Conservation (phyloP, 768 basidiomycete genomes). For the Tulasnella sp. region DNA sequence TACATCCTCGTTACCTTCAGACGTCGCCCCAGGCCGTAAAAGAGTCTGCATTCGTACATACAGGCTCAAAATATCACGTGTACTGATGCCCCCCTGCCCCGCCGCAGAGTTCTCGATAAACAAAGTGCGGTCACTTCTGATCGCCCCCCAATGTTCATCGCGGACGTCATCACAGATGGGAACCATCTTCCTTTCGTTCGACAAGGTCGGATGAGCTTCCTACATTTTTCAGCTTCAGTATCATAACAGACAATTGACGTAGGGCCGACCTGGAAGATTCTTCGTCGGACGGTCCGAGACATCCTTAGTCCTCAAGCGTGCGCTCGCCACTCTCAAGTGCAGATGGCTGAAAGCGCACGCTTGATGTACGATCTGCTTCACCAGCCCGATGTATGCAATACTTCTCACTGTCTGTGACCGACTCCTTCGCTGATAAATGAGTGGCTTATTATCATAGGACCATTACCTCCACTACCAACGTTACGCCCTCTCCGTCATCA, state of each 20-base stretch:
- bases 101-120: background rate
- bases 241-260: background rate
- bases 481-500: conserved; percentile 18
- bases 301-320: conserved; percentile 33
- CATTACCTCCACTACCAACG: conserved; percentile 21
- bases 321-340: conserved; percentile 34
- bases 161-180: conserved; percentile 5
- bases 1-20: background rate
- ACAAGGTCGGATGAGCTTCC: background rate
- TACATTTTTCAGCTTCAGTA: background rate
- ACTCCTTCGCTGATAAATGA: background rate
- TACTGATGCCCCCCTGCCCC: background rate
- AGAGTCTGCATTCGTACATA: background rate
- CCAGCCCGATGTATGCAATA: conserved; percentile 34
- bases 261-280: conserved; percentile 26
- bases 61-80: background rate
- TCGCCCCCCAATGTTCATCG: conserved; percentile 9
- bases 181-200: conserved; percentile 9
- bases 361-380: conserved; percentile 38
- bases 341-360: conserved; percentile 37
- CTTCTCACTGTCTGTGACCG: background rate
- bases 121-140: conserved; percentile 11
- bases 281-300: conserved; percentile 28
- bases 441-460: background rate
- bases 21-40: background rate